Base-by-base conservation (phyloP, 305 asterid genomes). In the Solanum aculeatissimum region DNA sequence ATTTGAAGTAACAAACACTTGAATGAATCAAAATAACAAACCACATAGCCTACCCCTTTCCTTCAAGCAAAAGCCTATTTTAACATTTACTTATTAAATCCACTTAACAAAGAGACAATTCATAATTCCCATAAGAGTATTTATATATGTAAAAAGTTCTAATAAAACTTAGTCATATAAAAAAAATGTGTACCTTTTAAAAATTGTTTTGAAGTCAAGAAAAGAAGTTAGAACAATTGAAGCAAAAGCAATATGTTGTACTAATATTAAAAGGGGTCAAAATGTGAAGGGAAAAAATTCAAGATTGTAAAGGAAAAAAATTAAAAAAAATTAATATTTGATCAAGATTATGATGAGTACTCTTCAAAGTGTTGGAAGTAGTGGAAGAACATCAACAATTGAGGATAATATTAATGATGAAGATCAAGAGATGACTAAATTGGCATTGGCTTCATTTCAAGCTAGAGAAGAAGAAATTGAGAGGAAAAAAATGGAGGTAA, bases 401-500 rank as follows among this genome's bases (percentile, higher is more conserved):
- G 91, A 43, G 1, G 88, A 92, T 10, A 69, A 47, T 51, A 29
- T 32, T 29, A 77, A 77, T 19, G 82, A 77, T 29, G 95, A 89
- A 0, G 93, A 92, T 2, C 94, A 94, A 35, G 98, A 93, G 88
- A 91, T 91, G 2, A 89, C 97, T 11, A 95, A 89, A 84, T 32
- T 89, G 89, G 97, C 97, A 4, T 86, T 95, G 14, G 92, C 97
- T 1, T 86, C 94, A 8, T 92, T 90, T 69, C 97, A 89, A 69
- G 97, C 97, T 3, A 87, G 90, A 60, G 98, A 95, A 83, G 97
- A 93, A 79, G 97, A 91, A 91, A 94, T 95, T 14, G 98, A 94
- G 91, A 91, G 90, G 93, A 92, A 86, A 88, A 95, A 92, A 62
- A 81, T 89, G 91, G 95, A 91, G 91, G 90, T 94, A 83, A 94